Evolutionary conservation across 1,139 yeast genomes (phyloP), one percentile per base, ranked within the genome.

Genomic region (Geotrichum klebahnii): DNA sequence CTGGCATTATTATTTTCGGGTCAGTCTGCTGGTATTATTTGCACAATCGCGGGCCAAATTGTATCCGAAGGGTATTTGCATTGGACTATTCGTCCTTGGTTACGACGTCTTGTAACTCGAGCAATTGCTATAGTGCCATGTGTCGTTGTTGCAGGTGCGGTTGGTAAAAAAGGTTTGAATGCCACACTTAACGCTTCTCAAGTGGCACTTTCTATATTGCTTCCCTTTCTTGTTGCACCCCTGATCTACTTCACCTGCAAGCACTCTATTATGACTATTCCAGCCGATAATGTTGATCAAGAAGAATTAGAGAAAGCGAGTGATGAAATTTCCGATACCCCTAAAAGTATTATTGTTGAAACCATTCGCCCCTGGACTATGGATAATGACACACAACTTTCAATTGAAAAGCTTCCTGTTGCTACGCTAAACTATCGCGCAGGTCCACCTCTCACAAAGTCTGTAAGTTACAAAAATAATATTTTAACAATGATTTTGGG

Each of bases 21-120:
- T 17, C 96, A 90, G 65, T 85, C 96, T 62, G 97, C 98, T 1
- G 97, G 98, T 45, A 86, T 94, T 28, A 96, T 92, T n/a, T 92
- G 97, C 63, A 92, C 98, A 0, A 76, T 92, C 63, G 95, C 97
- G 0, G 97, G 98, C 19, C 98, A 92, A 66, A 88, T 90, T 80
- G 96, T 92, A 1, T 82, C 89, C 61, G 97, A 92, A 65, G 98
- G 98, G 0, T 94, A 90, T 61, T 74, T 90, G 43, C 75, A 79
- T 55, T 88, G 97, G 92, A 74, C 85, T 1, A 75, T 90, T 55
- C 81, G 86, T 29, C 97, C 98, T 1, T 92, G 94, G 73, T 72
- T 84, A 2, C 79, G 97, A 53, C 77, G 97, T 57, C 71, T 92
- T 44, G 73, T 88, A 23, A 92, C 98, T 0, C 76, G 98, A 60